phyloP scores from a whole-genome alignment of 2,329 filamentous ascomycete genomes.

The Aspergillus thermomutatus region DNA sequence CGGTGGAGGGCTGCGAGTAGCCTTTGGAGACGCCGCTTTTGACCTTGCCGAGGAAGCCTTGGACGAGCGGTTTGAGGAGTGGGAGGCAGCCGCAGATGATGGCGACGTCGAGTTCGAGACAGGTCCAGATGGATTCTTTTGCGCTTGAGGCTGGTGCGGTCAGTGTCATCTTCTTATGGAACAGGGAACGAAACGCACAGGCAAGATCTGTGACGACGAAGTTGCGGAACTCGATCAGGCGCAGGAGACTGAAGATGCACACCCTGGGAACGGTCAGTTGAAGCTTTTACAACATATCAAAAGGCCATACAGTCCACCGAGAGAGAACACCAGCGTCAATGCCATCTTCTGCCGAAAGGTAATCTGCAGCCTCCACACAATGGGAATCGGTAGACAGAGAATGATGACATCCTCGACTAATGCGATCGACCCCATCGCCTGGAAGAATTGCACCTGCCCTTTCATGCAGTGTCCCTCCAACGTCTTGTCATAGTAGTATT shows the following conservation, averaged over 20 bases:
- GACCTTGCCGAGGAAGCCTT: conserved; percentile 6
- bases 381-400: conserved; percentile 7
- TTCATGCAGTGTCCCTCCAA: conserved; percentile 11
- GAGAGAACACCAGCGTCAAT: conserved; percentile 8
- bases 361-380: conserved; percentile 9
- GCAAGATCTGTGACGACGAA: conserved; percentile 8
- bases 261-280: conserved; percentile 8
- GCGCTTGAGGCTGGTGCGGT: conserved; percentile 16
- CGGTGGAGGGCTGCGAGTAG: background rate
- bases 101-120: conserved; percentile 18
- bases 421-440: conserved; percentile 9
- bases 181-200: background rate
- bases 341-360: conserved; percentile 9
- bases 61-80: conserved; percentile 15
- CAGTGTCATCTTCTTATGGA: background rate
- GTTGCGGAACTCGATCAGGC: conserved; percentile 11
- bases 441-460: conserved; percentile 7
- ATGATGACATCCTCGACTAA: conserved; percentile 10
- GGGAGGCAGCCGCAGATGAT: conserved; percentile 21
- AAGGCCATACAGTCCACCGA: conserved; percentile 12
- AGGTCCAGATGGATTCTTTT: conserved; percentile 19
- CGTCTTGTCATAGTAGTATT: conserved; percentile 11
- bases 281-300: too few species aligned
- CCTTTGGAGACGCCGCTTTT: conserved; percentile 5
- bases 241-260: conserved; percentile 19